Evolutionary conservation across 176 grass and related monocot species (phyloP).

Genomic region (Oryza meyeriana): DNA sequence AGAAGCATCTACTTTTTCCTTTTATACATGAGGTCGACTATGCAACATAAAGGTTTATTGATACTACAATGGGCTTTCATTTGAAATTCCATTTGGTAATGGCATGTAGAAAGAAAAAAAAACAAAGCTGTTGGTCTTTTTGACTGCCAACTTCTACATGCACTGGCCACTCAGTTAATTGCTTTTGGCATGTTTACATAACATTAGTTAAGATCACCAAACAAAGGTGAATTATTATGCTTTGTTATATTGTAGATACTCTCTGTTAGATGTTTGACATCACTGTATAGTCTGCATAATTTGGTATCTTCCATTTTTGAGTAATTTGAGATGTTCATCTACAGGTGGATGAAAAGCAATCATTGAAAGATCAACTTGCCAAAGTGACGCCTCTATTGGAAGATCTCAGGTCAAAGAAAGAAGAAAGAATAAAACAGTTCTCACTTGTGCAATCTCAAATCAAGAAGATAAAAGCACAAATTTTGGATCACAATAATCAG

Average conservation of each 20-base stretch:
- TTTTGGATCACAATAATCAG: slow-evolving; percentile 47
- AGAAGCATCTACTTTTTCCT: neutral
- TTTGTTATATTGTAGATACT: neutral
- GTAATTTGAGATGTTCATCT: slow-evolving; percentile 26
- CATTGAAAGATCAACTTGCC: slow-evolving; percentile 80
- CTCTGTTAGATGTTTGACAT: neutral
- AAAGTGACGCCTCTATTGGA: slow-evolving; percentile 71
- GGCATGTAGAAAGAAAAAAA: neutral
- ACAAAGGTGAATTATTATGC: neutral
- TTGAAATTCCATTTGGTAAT: neutral
- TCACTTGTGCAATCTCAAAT: slow-evolving; percentile 75
- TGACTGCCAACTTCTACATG: neutral
- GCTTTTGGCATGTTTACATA: neutral
- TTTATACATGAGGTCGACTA: neutral
- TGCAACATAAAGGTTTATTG: neutral
- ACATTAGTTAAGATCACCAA: neutral
- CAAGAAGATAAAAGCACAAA: slow-evolving; percentile 77
- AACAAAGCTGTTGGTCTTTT: neutral
- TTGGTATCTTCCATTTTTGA: neutral
- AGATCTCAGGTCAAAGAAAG: slow-evolving; percentile 84
- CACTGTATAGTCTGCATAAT: slow-evolving; percentile 2
- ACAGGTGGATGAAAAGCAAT: slow-evolving; percentile 62
- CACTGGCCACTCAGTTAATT: neutral
- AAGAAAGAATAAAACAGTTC: slow-evolving; percentile 73
- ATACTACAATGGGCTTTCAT: neutral